phyloP scores from a whole-genome alignment of 1,284 basidiomycete genomes.

The Takashimella tepidaria region DNA sequence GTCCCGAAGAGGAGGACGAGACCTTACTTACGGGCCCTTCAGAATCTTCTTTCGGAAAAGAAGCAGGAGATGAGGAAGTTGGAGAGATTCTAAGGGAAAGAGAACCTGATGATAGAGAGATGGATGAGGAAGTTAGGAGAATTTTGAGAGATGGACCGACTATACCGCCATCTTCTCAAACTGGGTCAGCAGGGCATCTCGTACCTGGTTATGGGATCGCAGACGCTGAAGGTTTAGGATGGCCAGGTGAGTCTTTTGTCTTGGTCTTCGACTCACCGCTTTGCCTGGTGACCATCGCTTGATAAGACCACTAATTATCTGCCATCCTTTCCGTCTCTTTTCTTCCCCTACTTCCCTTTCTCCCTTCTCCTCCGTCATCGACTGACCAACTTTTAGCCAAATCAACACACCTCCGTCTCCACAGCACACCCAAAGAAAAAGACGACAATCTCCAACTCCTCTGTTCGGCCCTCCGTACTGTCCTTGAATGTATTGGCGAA shows the following conservation, averaged over 20 bases:
- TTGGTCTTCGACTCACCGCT: no score
- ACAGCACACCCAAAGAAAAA: constrained; percentile 69
- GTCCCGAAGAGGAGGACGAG: constrained; percentile 13
- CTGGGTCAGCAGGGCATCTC: not conserved
- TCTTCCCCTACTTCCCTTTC: no score
- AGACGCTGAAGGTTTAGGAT: constrained; percentile 82
- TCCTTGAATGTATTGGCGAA: constrained; percentile 96
- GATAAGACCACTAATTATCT: not conserved
- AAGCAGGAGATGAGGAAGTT: constrained; percentile 5
- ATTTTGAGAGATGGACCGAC: not conserved
- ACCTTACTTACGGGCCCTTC: constrained; percentile 9
- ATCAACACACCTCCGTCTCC: constrained; percentile 76
- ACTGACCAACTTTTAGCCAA: constrained; percentile 58
- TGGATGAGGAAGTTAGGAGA: constrained; percentile 16
- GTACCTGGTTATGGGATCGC: constrained; percentile 54
- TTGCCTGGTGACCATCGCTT: not conserved
- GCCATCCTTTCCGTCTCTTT: no score
- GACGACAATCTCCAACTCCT: constrained; percentile 70
- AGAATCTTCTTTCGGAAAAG: not conserved
- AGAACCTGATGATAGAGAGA: constrained; percentile 10
- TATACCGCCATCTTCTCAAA: not conserved
- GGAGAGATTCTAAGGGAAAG: constrained; percentile 5
- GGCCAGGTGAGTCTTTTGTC: constrained; percentile 73
- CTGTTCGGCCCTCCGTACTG: constrained; percentile 76
- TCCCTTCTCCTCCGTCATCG: not conserved